Base-by-base conservation (phyloP, 805 yeast species). In the Groenewaldozyma salmanticensis region DNA sequence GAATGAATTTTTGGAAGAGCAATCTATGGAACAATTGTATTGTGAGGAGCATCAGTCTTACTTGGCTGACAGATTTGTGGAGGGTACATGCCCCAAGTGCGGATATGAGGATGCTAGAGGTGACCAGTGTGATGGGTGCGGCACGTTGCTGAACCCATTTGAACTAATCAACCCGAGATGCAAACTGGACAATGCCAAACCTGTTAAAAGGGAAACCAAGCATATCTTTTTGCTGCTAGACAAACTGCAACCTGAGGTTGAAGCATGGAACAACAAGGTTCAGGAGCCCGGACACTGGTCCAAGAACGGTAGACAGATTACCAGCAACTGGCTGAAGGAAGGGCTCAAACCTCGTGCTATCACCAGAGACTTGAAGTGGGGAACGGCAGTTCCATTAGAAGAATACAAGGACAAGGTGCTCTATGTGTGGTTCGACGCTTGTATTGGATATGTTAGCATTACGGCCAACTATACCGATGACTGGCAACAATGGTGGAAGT, bases 401-500 rank as follows among this genome's bases (percentile, higher is more conserved):
- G 84, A 78, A 39, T 92, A 72, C 67, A 77, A 81, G 52, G 80
- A 86, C 42, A 92, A 92, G 65, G 98, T 92, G 9, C 69, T 92
- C 54, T 92, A 92, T 59, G 99, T 92, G 44, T 92, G 99, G 99
- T 92, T 92, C 53, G 99, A 92, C 66, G 99, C 99, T 31, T 76
- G 95, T 38, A 92, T 92, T 52, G 99, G 99, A 35, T 92, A 92
- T 61, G 78, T 88, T 44, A 86, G 96, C 38, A 92, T 92, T 57
- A 92, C 99, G 21, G 96, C 97, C 20, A 82, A 81, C 61, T 94
- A 90, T 66, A 78, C 86, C 15, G 62, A 71, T 33, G 73, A 71
- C 40, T 90, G 97, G 97, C 66, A 72, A 54, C 59, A 75, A 52
- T 90, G 98, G 98, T 92, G 99, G 99, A 77, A 75, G 54, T 71